phyloP scores from a whole-genome alignment of 2,329 filamentous ascomycete species.

The Aspergillus novoparasiticus region DNA sequence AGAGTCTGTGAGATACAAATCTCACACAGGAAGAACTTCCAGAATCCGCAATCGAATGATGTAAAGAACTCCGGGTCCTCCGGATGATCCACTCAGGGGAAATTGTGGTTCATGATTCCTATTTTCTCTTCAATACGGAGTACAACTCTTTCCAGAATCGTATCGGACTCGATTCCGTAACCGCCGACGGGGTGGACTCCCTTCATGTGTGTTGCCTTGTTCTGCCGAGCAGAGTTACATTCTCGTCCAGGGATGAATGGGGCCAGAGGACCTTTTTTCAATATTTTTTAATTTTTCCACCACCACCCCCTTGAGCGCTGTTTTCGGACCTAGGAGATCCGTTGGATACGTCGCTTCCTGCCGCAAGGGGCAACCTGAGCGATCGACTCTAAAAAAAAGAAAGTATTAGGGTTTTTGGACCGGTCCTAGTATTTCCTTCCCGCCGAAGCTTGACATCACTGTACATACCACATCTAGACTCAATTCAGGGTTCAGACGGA shows the following conservation, averaged over 20 bases:
- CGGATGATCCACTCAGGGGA: not conserved
- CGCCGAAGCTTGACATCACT: not conserved
- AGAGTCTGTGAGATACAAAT: not conserved
- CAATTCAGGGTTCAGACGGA: not conserved
- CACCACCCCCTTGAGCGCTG: not conserved
- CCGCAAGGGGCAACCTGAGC: constrained; percentile 1
- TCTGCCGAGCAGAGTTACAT: constrained; percentile 3
- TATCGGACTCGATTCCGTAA: not conserved
- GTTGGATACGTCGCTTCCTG: constrained; percentile 2
- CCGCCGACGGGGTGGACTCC: not conserved
- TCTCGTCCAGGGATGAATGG: not conserved
- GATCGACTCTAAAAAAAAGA: not conserved
- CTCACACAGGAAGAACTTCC: not conserved
- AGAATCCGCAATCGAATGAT: constrained; percentile 4
- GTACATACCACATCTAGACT: not conserved
- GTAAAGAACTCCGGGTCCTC: not conserved
- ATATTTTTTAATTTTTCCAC: not conserved
- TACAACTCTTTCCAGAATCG: not conserved
- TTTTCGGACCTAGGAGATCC: not conserved
- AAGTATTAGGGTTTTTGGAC: not conserved
- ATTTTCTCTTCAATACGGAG: not conserved
- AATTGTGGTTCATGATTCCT: not conserved
- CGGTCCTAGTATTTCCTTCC: not conserved
- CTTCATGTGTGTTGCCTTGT: not conserved
- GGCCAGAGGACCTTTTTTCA: not conserved